Evolutionary conservation across 2,329 filamentous ascomycete species (phyloP).

Genomic region (Apiospora sp.): DNA sequence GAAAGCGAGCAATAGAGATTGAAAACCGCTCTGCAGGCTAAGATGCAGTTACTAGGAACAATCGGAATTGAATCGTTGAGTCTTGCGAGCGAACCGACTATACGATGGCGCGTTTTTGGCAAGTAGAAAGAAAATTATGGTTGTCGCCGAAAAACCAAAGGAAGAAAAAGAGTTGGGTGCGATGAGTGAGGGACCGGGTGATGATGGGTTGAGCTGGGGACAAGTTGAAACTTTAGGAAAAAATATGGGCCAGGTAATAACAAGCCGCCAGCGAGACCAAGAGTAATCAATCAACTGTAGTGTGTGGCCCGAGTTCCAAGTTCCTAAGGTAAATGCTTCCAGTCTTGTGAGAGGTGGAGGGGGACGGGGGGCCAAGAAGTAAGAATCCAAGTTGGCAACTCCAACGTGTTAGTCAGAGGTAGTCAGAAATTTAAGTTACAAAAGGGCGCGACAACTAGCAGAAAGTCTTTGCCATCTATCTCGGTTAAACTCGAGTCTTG

Average conservation of each 20-base stretch:
- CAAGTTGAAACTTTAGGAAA: conserved; percentile 21
- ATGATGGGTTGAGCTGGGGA: conserved; percentile 20
- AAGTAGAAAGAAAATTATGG: not conserved
- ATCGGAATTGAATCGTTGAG: not conserved
- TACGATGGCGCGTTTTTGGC: not conserved
- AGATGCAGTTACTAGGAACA: not conserved
- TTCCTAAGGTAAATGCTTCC: not conserved
- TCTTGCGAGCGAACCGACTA: not conserved
- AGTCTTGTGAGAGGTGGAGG: conserved; percentile 14
- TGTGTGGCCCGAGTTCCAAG: conserved; percentile 21
- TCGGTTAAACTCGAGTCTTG: conserved; percentile 8
- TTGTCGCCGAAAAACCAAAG: not conserved
- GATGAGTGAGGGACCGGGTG: conserved; percentile 15
- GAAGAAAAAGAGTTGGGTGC: conserved; percentile 14
- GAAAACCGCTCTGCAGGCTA: not conserved
- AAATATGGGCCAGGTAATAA: conserved; percentile 12
- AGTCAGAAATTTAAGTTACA: conserved; percentile 19
- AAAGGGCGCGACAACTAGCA: conserved; percentile 11
- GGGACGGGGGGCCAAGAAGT: conserved; percentile 7
- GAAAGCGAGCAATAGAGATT: not conserved
- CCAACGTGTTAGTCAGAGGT: conserved; percentile 19
- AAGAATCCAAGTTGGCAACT: conserved; percentile 18
- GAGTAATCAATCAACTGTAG: conserved; percentile 20
- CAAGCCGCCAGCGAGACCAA: not conserved
- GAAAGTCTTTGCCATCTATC: conserved; percentile 7